These are phyloP conservation scores for Russula dissimulans DNA, from an alignment of 768 basidiomycete genomes.

Conservation along the genomic window DNA sequence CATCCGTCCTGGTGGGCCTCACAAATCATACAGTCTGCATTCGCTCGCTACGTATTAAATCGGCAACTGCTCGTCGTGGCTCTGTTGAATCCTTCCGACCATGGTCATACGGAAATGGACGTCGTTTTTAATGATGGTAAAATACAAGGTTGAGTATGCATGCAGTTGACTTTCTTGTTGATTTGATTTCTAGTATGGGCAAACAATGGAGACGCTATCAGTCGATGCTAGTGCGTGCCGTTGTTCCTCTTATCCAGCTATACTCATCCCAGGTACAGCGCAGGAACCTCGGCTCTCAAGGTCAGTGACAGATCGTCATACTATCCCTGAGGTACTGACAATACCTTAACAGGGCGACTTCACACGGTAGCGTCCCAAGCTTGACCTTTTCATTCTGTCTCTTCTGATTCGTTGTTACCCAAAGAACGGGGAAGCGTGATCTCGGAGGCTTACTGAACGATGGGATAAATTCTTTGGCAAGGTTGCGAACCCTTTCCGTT, in stretches of 20 bases:
- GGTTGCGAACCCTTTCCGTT: constrained; percentile 31
- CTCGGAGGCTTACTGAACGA: constrained; percentile 87
- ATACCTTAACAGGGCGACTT: constrained; percentile 59
- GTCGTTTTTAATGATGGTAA: constrained; percentile 70
- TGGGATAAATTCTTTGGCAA: constrained; percentile 88
- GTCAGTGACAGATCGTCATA: constrained; percentile 32
- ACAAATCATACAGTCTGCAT: constrained; percentile 60
- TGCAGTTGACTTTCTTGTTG: not conserved
- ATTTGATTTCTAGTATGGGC: constrained; percentile 69
- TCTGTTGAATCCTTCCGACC: constrained; percentile 45
- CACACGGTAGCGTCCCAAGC: constrained; percentile 46
- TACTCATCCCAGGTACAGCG: constrained; percentile 38
- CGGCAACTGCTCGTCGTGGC: constrained; percentile 68
- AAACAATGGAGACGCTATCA: constrained; percentile 95
- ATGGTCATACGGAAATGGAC: constrained; percentile 53
- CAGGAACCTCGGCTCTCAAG: constrained; percentile 95
- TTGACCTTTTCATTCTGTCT: not conserved
- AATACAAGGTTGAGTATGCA: constrained; percentile 1
- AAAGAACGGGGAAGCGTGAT: constrained; percentile 92
- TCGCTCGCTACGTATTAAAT: constrained; percentile 75
- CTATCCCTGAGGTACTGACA: not conserved
- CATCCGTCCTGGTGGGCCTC: not conserved
- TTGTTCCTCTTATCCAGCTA: not conserved
- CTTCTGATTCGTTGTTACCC: not conserved
- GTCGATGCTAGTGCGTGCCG: constrained; percentile 65